Evolutionary conservation across 2,329 filamentous ascomycete genomes (phyloP), one percentile per base, ranked within the genome.

Genomic region (Aspergillus alliaceus): DNA sequence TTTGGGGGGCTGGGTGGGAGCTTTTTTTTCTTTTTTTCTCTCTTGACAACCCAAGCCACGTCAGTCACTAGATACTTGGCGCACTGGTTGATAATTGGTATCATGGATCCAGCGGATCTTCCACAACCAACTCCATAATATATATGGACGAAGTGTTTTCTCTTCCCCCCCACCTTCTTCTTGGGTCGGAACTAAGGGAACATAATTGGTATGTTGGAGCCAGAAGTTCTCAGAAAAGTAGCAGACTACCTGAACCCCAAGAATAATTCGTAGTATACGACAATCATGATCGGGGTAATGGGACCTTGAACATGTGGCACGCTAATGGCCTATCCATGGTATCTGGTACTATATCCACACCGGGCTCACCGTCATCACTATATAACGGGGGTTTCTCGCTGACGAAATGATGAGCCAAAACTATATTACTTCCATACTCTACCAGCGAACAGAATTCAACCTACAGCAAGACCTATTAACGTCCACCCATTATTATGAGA

Each of bases 281-380:
- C 18, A 12, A 32, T 48, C 44, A 32, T 22, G 49, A 53, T 51
- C 51, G 51, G 56, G 27, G 35, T 54, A 50, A 55, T 40, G 31
- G 32, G 29, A 32, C 20, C 15, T 37, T n/a, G 47, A 34, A 50
- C 53, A 58, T 56, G 53, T 56, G 56, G 50, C 42, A 52, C 22
- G 35, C 27, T 39, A 57, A 42, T 37, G 31, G 34, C 31, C 32
- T 54, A 57, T 35, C 31, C 51, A 47, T 54, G 39, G 54, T 32
- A 40, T 57, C 37, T 37, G 14, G 39, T 42, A 12, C 6, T 44
- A 35, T 46, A 44, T 25, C n/a, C 29, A 47, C 32, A 35, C 12
- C 44, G 32, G 44, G 32, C 44, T 48, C 44, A 48, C 44, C n/a
- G n/a, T 46, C 7, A 44, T 14, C 35, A 32, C 32, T 44, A 44